phyloP scores from a whole-genome alignment of 202 grass and related monocot genomes.

The Miscanthus sacchariflorus region DNA sequence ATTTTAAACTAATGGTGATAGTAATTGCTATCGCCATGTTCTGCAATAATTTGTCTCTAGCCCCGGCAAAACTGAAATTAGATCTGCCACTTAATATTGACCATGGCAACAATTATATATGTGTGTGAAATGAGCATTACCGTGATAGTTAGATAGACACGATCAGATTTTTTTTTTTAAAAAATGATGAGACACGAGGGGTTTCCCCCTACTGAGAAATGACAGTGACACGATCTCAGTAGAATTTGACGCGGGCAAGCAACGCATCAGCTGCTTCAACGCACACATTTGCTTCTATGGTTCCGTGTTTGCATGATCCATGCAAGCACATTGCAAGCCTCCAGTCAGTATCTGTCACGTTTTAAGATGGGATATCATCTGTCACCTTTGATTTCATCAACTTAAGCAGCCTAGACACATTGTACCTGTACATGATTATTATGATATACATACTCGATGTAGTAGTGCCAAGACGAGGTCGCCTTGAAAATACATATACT shows the following conservation, averaged over 20 bases:
- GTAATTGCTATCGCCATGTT: no score
- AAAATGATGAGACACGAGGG: no score
- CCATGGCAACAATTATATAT: not conserved
- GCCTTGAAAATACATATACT: not conserved
- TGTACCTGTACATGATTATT: not conserved
- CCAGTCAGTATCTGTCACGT: not conserved
- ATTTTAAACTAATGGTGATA: no score
- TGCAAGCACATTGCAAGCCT: not conserved
- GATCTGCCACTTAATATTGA: not conserved
- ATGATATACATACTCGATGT: not conserved
- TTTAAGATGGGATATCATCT: not conserved
- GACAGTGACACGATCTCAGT: not conserved
- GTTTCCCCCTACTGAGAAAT: no score
- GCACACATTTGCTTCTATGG: not conserved
- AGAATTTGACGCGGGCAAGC: conserved; percentile 15
- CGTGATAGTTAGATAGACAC: not conserved
- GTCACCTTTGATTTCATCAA: not conserved
- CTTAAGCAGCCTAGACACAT: not conserved
- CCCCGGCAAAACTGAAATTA: not conserved
- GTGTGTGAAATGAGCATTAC: not conserved
- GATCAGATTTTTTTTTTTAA: not conserved
- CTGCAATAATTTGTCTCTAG: no score
- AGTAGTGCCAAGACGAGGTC: not conserved
- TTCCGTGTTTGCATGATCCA: not conserved
- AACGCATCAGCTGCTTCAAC: not conserved